Base-by-base conservation (phyloP, 164 flowering plant species). In the Nymphaea thermarum region DNA sequence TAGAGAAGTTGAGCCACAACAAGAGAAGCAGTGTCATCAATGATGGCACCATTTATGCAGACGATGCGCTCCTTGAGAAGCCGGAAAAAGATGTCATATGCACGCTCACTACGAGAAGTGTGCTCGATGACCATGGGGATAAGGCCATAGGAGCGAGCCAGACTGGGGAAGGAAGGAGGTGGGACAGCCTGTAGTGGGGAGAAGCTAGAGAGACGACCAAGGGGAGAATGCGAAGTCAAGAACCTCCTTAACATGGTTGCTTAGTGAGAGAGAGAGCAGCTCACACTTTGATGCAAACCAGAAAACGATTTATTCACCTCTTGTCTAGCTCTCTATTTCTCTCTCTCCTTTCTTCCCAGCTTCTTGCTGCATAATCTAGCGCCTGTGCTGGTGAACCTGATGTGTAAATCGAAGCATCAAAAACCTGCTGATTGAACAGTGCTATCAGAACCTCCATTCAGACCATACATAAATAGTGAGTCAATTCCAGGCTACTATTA, bases 91-190 rank as follows among this genome's bases (percentile, higher is more conserved):
- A 91, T 89, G 79, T 93, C 98, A 85, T 91, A 91, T 42, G 97
- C 94, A 55, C 96, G 75, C 79, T 91, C 98, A 2, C 98, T 96
- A 68, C 98, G 69, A 0, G 96, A 86, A 2, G 96, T 85, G 75
- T 91, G 96, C 82, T 93, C 97, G 0, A 91, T 86, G 65, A 93
- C 98, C 97, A 93, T 91, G 18, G 98, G 98, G 4, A 91, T 82
- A 68, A 89, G 71, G 47, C 86, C 74, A 78, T 85, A 89, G 8
- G 80, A 64, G 36, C 90, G 70, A 25, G 36, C 36, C 51, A 36
- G 42, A 44, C 42, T 64, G 44, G 64, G 60, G 59, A 65, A 64
- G 66, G 45, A 64, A 72, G 11, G 67, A 55, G 60, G 57, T 11
- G 62, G 3, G 5, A 62, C 15, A 57, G 65, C 43, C 65, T 25